Percentiles rank a stretch among this genome's conserved stretches.
These are phyloP conservation scores for Collybiopsis luxurians DNA, from an alignment of 768 basidiomycete species.

Conservation along the genomic window DNA sequence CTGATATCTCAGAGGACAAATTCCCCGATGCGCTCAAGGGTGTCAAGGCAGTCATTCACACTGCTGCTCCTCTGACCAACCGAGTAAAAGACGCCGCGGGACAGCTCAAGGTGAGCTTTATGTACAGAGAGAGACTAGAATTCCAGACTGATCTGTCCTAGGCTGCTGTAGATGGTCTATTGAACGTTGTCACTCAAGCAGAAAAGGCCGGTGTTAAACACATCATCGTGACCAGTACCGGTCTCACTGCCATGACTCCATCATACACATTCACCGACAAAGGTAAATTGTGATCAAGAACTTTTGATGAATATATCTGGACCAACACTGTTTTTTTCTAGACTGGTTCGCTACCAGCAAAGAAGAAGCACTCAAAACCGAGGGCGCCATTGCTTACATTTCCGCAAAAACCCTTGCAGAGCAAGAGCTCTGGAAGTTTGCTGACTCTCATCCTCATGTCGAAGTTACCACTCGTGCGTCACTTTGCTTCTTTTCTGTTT, in stretches of 20 bases:
- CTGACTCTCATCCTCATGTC: constrained; percentile 29
- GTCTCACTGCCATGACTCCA: constrained; percentile 19
- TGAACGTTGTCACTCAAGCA: constrained; percentile 34
- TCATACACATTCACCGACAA: constrained; percentile 21
- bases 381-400: constrained; percentile 24
- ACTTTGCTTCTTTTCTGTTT: neutral
- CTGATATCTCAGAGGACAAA: constrained; percentile 5
- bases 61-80: neutral
- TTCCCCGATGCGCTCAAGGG: constrained; percentile 37
- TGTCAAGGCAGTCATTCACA: neutral
- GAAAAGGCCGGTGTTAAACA: constrained; percentile 27
- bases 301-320: too few species aligned
- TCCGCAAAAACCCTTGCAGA: constrained; percentile 37
- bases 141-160: too few species aligned
- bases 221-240: constrained; percentile 29
- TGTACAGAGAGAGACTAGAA: neutral
- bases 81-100: neutral
- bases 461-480: constrained; percentile 31
- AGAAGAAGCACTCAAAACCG: constrained; percentile 24
- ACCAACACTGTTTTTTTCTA: constrained; percentile 10
- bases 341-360: constrained; percentile 31
- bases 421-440: constrained; percentile 36
- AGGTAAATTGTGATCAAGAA: constrained; percentile 16
- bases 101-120: neutral
- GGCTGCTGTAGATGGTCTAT: constrained; percentile 29